Conservation (phyloP, 2,329 filamentous ascomycete species). For the Torrubiellomyces zombiae region DNA sequence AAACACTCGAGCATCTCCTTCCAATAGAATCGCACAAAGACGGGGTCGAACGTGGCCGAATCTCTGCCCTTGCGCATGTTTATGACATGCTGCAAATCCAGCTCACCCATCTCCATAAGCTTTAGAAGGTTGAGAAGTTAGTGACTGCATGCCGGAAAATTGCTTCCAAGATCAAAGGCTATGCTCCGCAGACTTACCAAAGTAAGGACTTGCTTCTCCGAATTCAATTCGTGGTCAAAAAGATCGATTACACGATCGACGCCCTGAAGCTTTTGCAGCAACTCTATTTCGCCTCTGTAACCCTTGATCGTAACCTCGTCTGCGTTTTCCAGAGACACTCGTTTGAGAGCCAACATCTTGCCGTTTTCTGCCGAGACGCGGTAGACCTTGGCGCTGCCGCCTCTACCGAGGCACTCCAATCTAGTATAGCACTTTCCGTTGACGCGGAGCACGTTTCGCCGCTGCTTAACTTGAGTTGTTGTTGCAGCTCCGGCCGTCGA, state of each 20-base stretch:
- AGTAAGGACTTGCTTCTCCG: slow-evolving; percentile 74
- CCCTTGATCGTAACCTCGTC: slow-evolving; percentile 72
- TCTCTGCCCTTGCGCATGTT: slow-evolving; percentile 55
- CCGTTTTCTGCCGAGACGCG: slow-evolving; percentile 94
- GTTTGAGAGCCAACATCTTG: slow-evolving; percentile 85
- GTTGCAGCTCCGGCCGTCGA: slow-evolving; percentile 65
- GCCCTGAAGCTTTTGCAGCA: slow-evolving; percentile 64
- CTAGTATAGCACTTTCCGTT: slow-evolving; percentile 86
- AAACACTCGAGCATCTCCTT: slow-evolving; percentile 98
- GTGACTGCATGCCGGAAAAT: too few relatives aligned
- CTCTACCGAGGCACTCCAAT: slow-evolving; percentile 78
- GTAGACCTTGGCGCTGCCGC: slow-evolving; percentile 88
- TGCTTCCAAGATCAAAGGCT: too few relatives aligned
- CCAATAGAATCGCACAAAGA: slow-evolving; percentile 96
- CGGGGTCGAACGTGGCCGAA: slow-evolving; percentile 63
- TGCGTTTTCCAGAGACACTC: slow-evolving; percentile 77
- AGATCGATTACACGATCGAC: slow-evolving; percentile 83
- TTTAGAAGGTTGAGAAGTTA: slow-evolving; percentile 16
- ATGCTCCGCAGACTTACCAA: slow-evolving; percentile 49
- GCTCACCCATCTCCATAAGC: slow-evolving; percentile 96
- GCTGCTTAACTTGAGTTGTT: slow-evolving; percentile 54
- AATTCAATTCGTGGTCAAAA: slow-evolving; percentile 85
- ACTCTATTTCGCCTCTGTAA: slow-evolving; percentile 89
- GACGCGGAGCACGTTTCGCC: slow-evolving; percentile 68
- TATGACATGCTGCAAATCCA: slow-evolving; percentile 78